Evolutionary conservation across 805 yeast species (phyloP), one percentile per base, ranked within the genome.

Genomic region (Ogataea naganishii): DNA sequence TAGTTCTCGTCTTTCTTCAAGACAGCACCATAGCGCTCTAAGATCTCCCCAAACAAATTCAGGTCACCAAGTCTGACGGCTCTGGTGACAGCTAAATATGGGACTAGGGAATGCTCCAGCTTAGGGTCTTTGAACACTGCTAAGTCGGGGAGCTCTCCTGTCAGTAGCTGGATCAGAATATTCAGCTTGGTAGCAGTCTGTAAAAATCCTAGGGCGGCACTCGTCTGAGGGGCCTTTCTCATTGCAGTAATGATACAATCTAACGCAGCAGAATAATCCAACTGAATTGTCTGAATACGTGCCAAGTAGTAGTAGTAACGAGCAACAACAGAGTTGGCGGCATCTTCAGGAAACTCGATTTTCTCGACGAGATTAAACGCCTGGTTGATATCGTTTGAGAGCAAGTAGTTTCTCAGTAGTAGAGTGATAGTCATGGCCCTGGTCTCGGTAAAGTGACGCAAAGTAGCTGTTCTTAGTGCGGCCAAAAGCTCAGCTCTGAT

Each of bases 61-160:
- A 92, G 70, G 51, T 92, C 96, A 39, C 99, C 99, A 20, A 76
- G 64, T 49, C 89, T 80, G 13, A 92, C 98, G 13, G 97, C 95
- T 46, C 81, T 77, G 13, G 95, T 80, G 25, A 92, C 80, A 35
- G 78, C 80, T 41, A 82, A 75, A 53, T 92, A 92, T 19, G 97
- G 95, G 37, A 64, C 68, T 36, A 86, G 66, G 4, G 81, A 67
- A 29, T 66, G 64, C 40, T 72, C 75, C 46, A 75, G 60, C 26
- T 62, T 59, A 11, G 72, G 60, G 47, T 82, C 80, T 43, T 74
- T 72, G 66, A 92, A 92, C 21, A 73, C 71, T 28, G 85, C 68
- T 41, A 94, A 66, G 46, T 85, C 95, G 12, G 98, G 98, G 41
- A 92, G 80, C 46, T 92, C 98, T 35, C 99, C 98, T 74, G 89